Evolutionary conservation across 2,329 filamentous ascomycete genomes (phyloP), one percentile per base, ranked within the genome.

Genomic region (Diaporthe velutina): DNA sequence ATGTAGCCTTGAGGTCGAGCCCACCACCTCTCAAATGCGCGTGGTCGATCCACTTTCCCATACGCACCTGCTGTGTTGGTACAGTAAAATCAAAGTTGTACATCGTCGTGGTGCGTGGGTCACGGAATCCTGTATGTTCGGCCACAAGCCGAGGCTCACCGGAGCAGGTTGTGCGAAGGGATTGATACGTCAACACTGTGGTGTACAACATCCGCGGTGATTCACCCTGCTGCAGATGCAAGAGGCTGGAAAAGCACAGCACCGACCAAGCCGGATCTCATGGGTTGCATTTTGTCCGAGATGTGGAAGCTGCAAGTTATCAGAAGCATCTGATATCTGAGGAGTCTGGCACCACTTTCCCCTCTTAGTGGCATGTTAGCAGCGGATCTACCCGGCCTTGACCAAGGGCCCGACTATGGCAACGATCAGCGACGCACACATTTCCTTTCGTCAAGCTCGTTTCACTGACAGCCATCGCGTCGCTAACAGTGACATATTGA

Each of bases 331-430:
- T 74, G 73, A 72, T 72, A 66, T 72, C 35, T 70, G 48, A 70
- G 45, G 9, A 70, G 55, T 66, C 61, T 73, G 68, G 61, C 74
- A 74, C 73, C 75, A 74, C 73, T 58, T 66, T 64, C 68, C 61
- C 73, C 73, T 74, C 68, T 40, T 57, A 57, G 50, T 76, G 75
- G 68, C 75, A 66, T 76, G 75, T 61, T 74, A 50, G 52, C 28
- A 54, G 48, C 75, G 75, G 75, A 76, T 76, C 75, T 74, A 74
- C 73, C 73, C 75, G 75, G n/a, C 50, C 25, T 67, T n/a, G 60
- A 58, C 61, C 25, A 38, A 33, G 57, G 71, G 35, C 38, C 64
- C 48, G 12, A 52, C 64, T 66, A 38, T 30, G 60, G 72, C 54
- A 45, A 40, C 35, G 60, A 74, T 76, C 60, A 48, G 54, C 68